Evolutionary conservation across 306 rosid species (phyloP).

Genomic region (Coriaria nepalensis): DNA sequence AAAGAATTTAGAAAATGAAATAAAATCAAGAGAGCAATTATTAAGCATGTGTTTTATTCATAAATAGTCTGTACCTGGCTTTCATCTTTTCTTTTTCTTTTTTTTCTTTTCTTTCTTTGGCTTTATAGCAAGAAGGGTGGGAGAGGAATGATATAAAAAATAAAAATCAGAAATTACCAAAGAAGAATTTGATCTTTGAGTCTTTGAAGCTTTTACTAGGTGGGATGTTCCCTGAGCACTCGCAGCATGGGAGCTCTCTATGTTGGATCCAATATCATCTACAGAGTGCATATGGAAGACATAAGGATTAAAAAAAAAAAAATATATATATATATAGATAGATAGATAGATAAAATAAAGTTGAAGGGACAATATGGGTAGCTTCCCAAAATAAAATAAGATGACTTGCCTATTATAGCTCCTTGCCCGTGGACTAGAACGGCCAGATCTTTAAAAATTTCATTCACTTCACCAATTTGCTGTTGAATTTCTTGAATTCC

Average conservation of each 20-base stretch:
- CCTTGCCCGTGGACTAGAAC: conserved; percentile 95
- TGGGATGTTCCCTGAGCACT: conserved; percentile 65
- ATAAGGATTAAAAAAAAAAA: conserved; percentile 9
- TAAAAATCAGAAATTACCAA: conserved; percentile 39
- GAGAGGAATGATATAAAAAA: background rate
- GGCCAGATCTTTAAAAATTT: conserved; percentile 91
- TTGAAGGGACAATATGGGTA: conserved; percentile 10
- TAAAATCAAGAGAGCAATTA: too few species aligned
- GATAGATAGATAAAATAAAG: conserved; percentile 16
- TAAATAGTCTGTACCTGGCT: background rate
- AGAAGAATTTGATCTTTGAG: conserved; percentile 84
- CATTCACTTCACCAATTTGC: conserved; percentile 95
- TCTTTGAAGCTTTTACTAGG: conserved; percentile 70
- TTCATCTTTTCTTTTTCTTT: too few species aligned
- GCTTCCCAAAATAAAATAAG: conserved; percentile 2
- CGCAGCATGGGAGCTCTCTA: conserved; percentile 67
- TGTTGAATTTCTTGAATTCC: conserved; percentile 94
- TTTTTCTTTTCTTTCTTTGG: too few species aligned
- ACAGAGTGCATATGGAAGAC: conserved; percentile 15
- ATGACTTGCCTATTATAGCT: conserved; percentile 55
- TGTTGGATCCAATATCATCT: conserved; percentile 82
- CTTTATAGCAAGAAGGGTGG: background rate
- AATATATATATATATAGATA: too few species aligned
- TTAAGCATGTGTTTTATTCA: background rate
- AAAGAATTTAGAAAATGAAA: background rate